A percentile compares a stretch with the other conserved stretches of the same genome.
phyloP scores from a whole-genome alignment of 345 rosid genomes.

The Boechera divaricarpa region DNA sequence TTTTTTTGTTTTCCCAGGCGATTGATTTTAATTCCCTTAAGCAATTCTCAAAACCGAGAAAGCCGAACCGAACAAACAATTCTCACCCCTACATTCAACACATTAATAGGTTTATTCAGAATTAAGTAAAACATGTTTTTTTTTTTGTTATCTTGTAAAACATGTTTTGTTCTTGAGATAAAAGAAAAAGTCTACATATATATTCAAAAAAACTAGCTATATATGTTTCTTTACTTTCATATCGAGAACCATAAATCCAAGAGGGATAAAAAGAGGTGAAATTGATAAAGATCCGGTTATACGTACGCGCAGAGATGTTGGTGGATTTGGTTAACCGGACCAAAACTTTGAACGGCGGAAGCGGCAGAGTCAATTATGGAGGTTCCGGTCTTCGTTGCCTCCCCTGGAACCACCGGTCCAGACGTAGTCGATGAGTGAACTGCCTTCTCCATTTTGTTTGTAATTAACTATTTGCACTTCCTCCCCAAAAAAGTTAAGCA shows the following conservation, averaged over 20 bases:
- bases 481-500: not conserved
- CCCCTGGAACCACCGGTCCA: constrained; percentile 62
- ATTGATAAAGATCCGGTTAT: not conserved
- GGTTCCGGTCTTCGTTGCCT: constrained; percentile 53
- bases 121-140: not conserved
- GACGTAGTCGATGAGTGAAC: constrained; percentile 42
- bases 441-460: constrained; percentile 38
- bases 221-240: not conserved
- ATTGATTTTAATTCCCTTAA: not conserved
- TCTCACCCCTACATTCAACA: not conserved
- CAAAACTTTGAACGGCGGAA: constrained; percentile 64
- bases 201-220: not conserved
- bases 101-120: not conserved
- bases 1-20: not conserved
- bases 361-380: constrained; percentile 62
- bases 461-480: not conserved
- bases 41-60: not conserved
- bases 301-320: constrained; percentile 87
- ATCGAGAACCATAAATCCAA: constrained; percentile 1
- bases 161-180: not conserved
- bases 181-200: not conserved
- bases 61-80: not conserved
- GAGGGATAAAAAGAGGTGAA: not conserved
- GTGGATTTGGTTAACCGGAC: constrained; percentile 70
- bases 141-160: too few relatives aligned